phyloP scores from a whole-genome alignment of 2,329 filamentous ascomycete species.

The Emericellopsis cladophorae region DNA sequence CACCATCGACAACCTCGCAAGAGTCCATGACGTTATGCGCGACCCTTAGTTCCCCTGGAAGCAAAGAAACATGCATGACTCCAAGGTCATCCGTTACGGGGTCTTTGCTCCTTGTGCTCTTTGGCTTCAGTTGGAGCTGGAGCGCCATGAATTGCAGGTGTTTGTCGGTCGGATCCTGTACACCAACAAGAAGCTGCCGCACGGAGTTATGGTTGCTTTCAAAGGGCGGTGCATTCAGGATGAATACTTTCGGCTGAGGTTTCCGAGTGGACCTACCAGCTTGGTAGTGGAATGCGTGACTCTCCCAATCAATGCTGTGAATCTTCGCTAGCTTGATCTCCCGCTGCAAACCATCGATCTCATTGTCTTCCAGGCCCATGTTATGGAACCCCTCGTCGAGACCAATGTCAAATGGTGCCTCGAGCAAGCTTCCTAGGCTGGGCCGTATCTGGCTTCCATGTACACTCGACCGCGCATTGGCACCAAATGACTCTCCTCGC shows the following conservation, averaged over 20 bases:
- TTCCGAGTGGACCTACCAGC: constrained; percentile 38
- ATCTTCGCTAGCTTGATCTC: constrained; percentile 64
- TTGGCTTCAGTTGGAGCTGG: constrained; percentile 33
- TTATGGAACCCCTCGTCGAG: constrained; percentile 61
- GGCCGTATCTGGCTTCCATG: constrained; percentile 32
- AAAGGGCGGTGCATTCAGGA: constrained; percentile 47
- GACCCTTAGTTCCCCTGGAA: constrained; percentile 36
- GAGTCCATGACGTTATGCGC: constrained; percentile 60
- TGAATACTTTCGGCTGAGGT: constrained; percentile 50
- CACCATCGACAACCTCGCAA: constrained; percentile 56
- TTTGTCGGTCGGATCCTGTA: constrained; percentile 57
- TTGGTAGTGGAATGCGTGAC: constrained; percentile 47
- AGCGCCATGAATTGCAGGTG: constrained; percentile 56
- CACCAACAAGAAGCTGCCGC: constrained; percentile 50
- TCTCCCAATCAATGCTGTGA: constrained; percentile 51
- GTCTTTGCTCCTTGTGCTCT: constrained; percentile 13
- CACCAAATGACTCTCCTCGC: constrained; percentile 58
- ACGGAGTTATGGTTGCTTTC: constrained; percentile 38
- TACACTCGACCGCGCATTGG: constrained; percentile 25
- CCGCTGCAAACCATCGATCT: constrained; percentile 56
- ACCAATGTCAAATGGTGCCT: constrained; percentile 55
- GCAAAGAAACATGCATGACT: constrained; percentile 12
- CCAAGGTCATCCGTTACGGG: constrained; percentile 3
- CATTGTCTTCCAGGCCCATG: constrained; percentile 61
- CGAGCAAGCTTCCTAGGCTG: constrained; percentile 49